phyloP scores from a whole-genome alignment of 2,329 filamentous ascomycete species.

The Biscogniauxia marginata region DNA sequence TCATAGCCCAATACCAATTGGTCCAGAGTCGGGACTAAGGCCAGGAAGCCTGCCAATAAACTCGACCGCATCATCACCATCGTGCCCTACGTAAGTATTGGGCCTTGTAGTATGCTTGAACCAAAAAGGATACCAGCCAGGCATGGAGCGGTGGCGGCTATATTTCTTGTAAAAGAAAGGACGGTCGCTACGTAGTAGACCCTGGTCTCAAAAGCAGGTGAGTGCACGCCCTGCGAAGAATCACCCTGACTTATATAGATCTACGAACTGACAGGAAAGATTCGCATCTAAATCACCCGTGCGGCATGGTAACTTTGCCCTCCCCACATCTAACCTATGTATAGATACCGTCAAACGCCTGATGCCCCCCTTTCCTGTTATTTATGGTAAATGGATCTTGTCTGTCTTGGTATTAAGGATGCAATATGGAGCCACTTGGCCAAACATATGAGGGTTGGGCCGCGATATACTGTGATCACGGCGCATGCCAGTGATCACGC shows the following conservation, averaged over 20 bases:
- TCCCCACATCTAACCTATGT: neutral
- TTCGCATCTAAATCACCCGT: neutral
- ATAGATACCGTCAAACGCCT: neutral
- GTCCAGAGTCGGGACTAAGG: conserved; percentile 13
- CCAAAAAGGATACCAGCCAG: neutral
- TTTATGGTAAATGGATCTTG: neutral
- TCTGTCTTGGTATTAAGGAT: neutral
- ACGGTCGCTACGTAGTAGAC: neutral
- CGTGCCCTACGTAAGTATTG: neutral
- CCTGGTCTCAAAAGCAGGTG: neutral
- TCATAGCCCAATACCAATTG: conserved; percentile 19
- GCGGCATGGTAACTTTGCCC: neutral
- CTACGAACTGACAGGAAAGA: neutral
- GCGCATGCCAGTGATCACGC: neutral
- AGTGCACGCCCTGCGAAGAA: neutral
- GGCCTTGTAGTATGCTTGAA: neutral
- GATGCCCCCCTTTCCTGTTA: neutral
- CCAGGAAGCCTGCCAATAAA: conserved; percentile 13
- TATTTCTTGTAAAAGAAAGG: neutral
- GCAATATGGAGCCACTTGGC: neutral
- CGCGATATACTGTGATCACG: neutral
- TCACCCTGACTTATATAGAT: neutral
- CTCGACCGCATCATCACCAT: conserved; percentile 10
- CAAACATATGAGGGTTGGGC: neutral
- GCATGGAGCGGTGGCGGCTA: neutral